A percentile compares a stretch with the other conserved stretches of the same genome.
phyloP scores from a whole-genome alignment of 2,329 filamentous ascomycete species.

The Pyrenophora seminiperda region DNA sequence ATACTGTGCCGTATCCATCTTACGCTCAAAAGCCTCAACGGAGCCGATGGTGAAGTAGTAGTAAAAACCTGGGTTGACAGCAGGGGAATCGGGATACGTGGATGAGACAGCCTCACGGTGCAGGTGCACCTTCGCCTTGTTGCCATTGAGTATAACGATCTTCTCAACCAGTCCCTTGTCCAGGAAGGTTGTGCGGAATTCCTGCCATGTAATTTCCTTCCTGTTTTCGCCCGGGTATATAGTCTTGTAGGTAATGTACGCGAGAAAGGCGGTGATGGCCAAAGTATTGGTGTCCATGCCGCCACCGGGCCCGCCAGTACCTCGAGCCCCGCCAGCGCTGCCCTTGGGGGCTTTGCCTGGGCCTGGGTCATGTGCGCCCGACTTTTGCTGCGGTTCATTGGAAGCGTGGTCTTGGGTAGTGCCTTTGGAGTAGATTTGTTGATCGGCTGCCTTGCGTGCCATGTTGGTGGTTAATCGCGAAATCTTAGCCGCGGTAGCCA shows the following conservation, averaged over 20 bases:
- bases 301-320: slow-evolving; percentile 26
- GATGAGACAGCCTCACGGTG: slow-evolving; percentile 74
- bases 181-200: slow-evolving; percentile 89
- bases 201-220: slow-evolving; percentile 95
- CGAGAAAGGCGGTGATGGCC: slow-evolving; percentile 63
- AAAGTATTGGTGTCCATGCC: slow-evolving; percentile 61
- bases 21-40: slow-evolving; percentile 87
- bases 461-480: slow-evolving; percentile 62
- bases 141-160: slow-evolving; percentile 78
- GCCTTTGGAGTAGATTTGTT: slow-evolving; percentile 33
- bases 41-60: slow-evolving; percentile 98
- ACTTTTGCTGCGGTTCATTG: slow-evolving; percentile 50
- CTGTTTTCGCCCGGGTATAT: slow-evolving; percentile 69
- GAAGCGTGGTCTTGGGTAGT: slow-evolving; percentile 26
- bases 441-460: slow-evolving; percentile 57
- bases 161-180: slow-evolving; percentile 97
- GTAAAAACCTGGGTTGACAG: slow-evolving; percentile 70
- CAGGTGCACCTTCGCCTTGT: slow-evolving; percentile 78
- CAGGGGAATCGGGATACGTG: slow-evolving; percentile 77
- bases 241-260: slow-evolving; percentile 64
- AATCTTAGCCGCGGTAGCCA: slow-evolving; percentile 65
- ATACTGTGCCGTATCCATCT: slow-evolving; percentile 83
- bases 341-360: slow-evolving; percentile 42
- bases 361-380: slow-evolving; percentile 53
- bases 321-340: slow-evolving; percentile 23